Base-by-base conservation (phyloP, 2,329 filamentous ascomycete genomes). In the Triangularia verruculosa region DNA sequence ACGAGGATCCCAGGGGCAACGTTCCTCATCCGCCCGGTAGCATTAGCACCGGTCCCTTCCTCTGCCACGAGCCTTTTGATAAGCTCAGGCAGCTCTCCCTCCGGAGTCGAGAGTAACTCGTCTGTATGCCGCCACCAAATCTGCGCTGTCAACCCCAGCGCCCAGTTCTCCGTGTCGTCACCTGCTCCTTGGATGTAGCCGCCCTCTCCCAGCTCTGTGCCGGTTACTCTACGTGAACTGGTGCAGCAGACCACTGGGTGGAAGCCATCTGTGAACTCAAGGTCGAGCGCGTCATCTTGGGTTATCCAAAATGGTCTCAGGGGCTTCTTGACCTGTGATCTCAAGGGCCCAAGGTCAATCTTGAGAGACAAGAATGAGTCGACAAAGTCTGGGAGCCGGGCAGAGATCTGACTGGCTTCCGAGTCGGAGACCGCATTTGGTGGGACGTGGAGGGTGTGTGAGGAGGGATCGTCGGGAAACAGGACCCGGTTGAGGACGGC, bases 131-230 rank as follows among this genome's bases (percentile, higher is more conserved):
- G 76, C 95, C 95, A 99, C 77, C 97, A 99, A 0, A 94, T 67
- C 0, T 79, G 74, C 0, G 94, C 86, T 0, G 91, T 95, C 15
- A 98, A 83, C 0, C 92, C 92, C 60, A 85, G 79, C 1, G 93
- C 89, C 95, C 95, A 99, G 69, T 91, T 92, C 79, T 99, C 95
- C 12, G 90, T 92, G 74, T 99, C 95, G 75, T 99, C 95, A 1
- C 90, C 95, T 0, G 94, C 94, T 58, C 95, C 95, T 77, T 98
- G 95, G 64, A 99, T 89, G 73, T 99, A 99, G 5, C 88, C 88
- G 2, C 84, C 85, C 52, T 69, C 70, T 11, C 66, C 86, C 69
- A 85, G 80, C 73, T 94, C 91, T 2, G 85, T 86, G 12, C 87
- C 89, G 1, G 78, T 78, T 0, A 93, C 87, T 15, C 89, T 83